Evolutionary conservation across 768 basidiomycete species (phyloP).

Genomic region (Xanthoconium purpureum): DNA sequence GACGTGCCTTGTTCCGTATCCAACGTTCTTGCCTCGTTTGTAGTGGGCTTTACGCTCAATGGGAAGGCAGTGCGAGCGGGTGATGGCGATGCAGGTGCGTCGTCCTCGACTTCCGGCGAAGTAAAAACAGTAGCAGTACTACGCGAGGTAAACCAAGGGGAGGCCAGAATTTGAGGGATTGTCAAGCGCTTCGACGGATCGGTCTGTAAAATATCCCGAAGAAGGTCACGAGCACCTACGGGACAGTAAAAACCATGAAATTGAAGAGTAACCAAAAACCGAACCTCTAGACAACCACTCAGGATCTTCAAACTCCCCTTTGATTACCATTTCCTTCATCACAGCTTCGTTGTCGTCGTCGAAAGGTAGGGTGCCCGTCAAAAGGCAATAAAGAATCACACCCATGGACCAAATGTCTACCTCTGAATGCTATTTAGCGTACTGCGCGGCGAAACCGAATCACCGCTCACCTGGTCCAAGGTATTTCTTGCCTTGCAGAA

Average conservation of each 20-base stretch:
- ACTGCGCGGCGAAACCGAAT: background rate
- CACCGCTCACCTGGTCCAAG: slow-evolving; percentile 72
- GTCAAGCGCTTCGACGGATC: slow-evolving; percentile 73
- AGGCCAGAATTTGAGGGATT: slow-evolving; percentile 81
- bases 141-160: slow-evolving; percentile 75
- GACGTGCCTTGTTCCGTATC: slow-evolving; percentile 39
- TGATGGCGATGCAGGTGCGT: slow-evolving; percentile 30
- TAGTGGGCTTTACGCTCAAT: slow-evolving; percentile 22
- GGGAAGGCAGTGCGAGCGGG: slow-evolving; percentile 31
- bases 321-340: slow-evolving; percentile 82
- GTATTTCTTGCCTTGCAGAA: slow-evolving; percentile 85
- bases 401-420: slow-evolving; percentile 96
- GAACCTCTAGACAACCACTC: slow-evolving; percentile 86
- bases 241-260: slow-evolving; percentile 3
- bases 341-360: slow-evolving; percentile 83
- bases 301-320: slow-evolving; percentile 87
- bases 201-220: slow-evolving; percentile 71
- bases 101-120: slow-evolving; percentile 11
- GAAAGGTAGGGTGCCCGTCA: slow-evolving; percentile 88
- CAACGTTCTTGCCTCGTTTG: slow-evolving; percentile 6
- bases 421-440: slow-evolving; percentile 48
- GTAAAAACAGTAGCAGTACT: slow-evolving; percentile 4
- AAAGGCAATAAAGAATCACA: slow-evolving; percentile 83
- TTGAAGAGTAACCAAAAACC: slow-evolving; percentile 8
- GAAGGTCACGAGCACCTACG: slow-evolving; percentile 81